A percentile compares a stretch with the other conserved stretches of the same genome.
Conservation (phyloP, 148 eudicot genomes). For the Cornus florida region DNA sequence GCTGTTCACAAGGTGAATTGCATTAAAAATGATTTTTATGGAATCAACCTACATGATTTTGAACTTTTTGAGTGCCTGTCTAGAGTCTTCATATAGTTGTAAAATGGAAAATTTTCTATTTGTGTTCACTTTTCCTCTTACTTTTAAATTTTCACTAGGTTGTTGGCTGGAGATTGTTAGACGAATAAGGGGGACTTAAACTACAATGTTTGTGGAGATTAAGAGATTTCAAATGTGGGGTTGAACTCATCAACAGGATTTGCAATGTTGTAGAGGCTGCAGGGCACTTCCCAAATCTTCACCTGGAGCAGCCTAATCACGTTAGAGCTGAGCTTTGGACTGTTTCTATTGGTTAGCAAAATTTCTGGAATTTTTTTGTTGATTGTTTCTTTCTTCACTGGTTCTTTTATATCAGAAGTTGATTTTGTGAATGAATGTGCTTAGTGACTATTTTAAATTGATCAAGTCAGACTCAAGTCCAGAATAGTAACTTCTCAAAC, state of each 20-base stretch:
- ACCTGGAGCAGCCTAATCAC: constrained; percentile 58
- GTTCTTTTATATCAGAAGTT: neutral
- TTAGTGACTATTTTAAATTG: neutral
- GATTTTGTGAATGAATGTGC: neutral
- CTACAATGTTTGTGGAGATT: constrained; percentile 85
- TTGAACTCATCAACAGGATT: constrained; percentile 68
- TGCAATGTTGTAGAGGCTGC: constrained; percentile 37
- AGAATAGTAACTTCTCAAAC: neutral
- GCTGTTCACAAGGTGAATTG: neutral
- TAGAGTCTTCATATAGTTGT: neutral
- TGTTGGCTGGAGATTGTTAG: constrained; percentile 75
- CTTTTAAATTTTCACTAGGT: constrained; percentile 33
- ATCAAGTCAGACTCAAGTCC: neutral
- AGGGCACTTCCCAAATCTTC: constrained; percentile 67
- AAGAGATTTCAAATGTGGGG: constrained; percentile 60
- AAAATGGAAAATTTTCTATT: neutral
- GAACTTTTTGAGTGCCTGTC: neutral
- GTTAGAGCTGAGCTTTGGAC: constrained; percentile 81
- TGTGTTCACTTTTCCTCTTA: neutral
- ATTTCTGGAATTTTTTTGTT: neutral
- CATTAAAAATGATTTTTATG: no score
- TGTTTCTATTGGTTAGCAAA: constrained; percentile 46
- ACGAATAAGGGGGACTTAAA: constrained; percentile 47
- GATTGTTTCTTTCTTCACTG: neutral
- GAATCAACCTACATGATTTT: no score